A percentile compares a stretch with the other conserved stretches of the same genome.
These are phyloP conservation scores for Pseudocercospora pini-densiflorae DNA, from an alignment of 2,329 filamentous ascomycete species.

Conservation along the genomic window DNA sequence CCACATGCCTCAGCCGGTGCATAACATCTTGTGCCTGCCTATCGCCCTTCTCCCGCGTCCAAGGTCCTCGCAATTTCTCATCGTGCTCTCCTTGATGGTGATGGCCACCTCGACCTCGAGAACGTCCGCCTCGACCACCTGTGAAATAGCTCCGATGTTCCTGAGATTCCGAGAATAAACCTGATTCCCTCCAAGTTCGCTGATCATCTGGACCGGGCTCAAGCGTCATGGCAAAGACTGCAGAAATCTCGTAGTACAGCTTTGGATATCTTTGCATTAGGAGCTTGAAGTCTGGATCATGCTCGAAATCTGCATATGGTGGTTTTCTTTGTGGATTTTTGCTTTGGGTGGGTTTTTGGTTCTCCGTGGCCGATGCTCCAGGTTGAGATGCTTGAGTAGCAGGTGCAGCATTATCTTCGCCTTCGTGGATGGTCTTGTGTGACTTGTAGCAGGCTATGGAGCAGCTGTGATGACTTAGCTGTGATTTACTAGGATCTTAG, in stretches of 20 bases:
- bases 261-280: constrained; percentile 41
- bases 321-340: constrained; percentile 18
- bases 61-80: constrained; percentile 36
- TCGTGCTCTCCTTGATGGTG: constrained; percentile 1
- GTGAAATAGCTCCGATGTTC: constrained; percentile 19
- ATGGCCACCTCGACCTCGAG: background rate
- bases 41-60: constrained; percentile 45
- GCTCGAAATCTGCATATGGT: constrained; percentile 38
- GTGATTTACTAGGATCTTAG: too few relatives aligned
- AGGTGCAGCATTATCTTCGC: background rate
- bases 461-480: constrained; percentile 35
- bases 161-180: constrained; percentile 26
- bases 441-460: constrained; percentile 46
- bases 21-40: constrained; percentile 38
- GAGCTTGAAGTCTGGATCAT: constrained; percentile 38
- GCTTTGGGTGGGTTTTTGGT: constrained; percentile 25
- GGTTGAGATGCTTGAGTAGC: background rate
- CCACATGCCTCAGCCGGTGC: constrained; percentile 35
- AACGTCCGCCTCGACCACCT: constrained; percentile 15
- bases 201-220: constrained; percentile 41
- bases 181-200: constrained; percentile 33
- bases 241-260: constrained; percentile 40
- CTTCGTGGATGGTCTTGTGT: constrained; percentile 41
- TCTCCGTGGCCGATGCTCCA: constrained; percentile 24
- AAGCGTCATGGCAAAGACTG: constrained; percentile 41